Evolutionary conservation across 108 stramenopile species (phyloP).

Genomic region (Conticribra guillardii): DNA sequence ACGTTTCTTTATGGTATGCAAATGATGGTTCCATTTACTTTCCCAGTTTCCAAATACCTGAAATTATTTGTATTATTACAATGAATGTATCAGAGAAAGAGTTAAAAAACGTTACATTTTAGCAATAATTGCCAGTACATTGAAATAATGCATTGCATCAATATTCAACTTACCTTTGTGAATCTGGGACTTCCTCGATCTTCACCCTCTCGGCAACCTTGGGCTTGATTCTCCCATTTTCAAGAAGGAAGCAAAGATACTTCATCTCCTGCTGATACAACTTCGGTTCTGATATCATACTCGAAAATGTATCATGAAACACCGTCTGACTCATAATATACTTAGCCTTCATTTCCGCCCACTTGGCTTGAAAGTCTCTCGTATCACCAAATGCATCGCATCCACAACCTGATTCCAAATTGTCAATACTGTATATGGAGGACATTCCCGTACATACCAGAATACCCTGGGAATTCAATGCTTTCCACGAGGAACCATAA

Average conservation of each 20-base stretch:
- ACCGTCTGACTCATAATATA: constrained; percentile 44
- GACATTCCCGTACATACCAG: constrained; percentile 46
- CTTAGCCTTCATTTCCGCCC: constrained; percentile 45
- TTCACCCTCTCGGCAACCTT: constrained; percentile 42
- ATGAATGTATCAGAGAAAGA: background rate
- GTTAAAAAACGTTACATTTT: background rate
- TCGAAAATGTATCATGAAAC: constrained; percentile 56
- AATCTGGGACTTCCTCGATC: background rate
- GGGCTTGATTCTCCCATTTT: constrained; percentile 61
- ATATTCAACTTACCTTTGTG: background rate
- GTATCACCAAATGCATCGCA: constrained; percentile 43
- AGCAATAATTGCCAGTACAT: background rate
- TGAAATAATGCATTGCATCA: background rate
- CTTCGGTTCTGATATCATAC: constrained; percentile 49
- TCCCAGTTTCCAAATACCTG: background rate
- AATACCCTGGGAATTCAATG: constrained; percentile 49
- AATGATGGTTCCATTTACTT: background rate
- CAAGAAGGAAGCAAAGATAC: constrained; percentile 54
- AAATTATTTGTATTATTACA: background rate
- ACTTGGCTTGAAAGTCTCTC: constrained; percentile 39
- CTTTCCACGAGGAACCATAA: constrained; percentile 47
- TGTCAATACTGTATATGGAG: background rate
- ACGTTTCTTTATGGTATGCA: background rate
- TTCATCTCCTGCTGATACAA: constrained; percentile 53
- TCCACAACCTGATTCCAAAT: background rate